phyloP scores from a whole-genome alignment of 305 asterid genomes.

The Fraxinus nigra region DNA sequence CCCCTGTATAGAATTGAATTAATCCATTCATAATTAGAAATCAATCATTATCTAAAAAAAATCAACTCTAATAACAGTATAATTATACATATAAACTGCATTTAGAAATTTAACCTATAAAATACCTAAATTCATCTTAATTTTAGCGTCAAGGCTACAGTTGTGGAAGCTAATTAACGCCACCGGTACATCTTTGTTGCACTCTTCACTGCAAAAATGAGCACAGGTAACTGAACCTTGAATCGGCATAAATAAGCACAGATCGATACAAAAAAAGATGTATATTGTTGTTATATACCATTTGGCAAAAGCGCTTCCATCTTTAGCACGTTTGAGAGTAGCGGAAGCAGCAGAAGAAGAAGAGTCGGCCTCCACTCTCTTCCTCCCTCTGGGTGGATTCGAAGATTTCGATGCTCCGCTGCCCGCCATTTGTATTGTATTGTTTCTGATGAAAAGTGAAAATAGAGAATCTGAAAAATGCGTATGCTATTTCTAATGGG shows the following conservation, averaged over 20 bases:
- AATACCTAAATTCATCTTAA: slow-evolving; percentile 72
- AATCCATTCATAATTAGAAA: background rate
- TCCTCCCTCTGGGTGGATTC: slow-evolving; percentile 51
- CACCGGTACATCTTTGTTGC: slow-evolving; percentile 69
- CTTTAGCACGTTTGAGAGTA: slow-evolving; percentile 72
- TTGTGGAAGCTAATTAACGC: slow-evolving; percentile 73
- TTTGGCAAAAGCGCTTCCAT: slow-evolving; percentile 85
- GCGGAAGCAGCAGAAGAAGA: slow-evolving; percentile 24
- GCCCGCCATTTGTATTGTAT: slow-evolving; percentile 49
- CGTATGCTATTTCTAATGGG: background rate
- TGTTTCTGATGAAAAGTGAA: background rate
- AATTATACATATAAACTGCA: background rate
- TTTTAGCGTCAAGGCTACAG: slow-evolving; percentile 75
- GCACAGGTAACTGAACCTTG: background rate
- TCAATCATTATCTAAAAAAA: background rate
- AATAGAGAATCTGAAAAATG: background rate
- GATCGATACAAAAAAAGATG: background rate
- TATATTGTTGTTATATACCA: slow-evolving; percentile 37
- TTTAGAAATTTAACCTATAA: background rate
- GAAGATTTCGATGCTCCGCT: slow-evolving; percentile 35
- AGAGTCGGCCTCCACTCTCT: slow-evolving; percentile 73
- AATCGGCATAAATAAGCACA: background rate
- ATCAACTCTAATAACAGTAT: background rate
- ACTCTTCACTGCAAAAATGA: slow-evolving; percentile 54
- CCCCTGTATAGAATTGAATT: slow-evolving; percentile 36